These are phyloP conservation scores for Daedalea quercina DNA, from an alignment of 768 basidiomycete genomes.

Conservation along the genomic window DNA sequence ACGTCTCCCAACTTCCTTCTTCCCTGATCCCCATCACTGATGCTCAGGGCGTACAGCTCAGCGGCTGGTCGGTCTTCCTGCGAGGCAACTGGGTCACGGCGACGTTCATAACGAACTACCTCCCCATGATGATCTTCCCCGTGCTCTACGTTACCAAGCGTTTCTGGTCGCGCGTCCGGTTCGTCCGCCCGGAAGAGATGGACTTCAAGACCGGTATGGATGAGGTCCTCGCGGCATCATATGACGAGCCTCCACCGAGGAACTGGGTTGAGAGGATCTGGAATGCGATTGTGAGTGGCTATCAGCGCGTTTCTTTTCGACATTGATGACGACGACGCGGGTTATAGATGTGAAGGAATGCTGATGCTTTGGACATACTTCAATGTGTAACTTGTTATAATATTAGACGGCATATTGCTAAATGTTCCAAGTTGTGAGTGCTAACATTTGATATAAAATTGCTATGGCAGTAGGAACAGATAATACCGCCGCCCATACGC, in stretches of 20 bases:
- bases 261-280: constrained; percentile 28
- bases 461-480: too few relatives aligned
- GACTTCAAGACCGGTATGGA: constrained; percentile 35
- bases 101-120: constrained; percentile 36
- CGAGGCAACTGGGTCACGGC: constrained; percentile 30
- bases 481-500: too few relatives aligned
- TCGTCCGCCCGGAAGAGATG: constrained; percentile 28
- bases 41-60: constrained; percentile 22
- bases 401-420: too few relatives aligned
- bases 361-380: too few relatives aligned
- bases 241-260: constrained; percentile 27
- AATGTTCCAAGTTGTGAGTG: too few relatives aligned
- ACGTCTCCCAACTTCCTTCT: constrained; percentile 18
- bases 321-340: neutral
- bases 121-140: constrained; percentile 39
- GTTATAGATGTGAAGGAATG: too few relatives aligned
- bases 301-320: neutral
- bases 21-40: neutral
- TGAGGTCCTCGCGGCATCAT: constrained; percentile 29
- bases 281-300: constrained; percentile 26
- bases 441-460: too few relatives aligned
- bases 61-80: constrained; percentile 36
- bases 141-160: constrained; percentile 31
- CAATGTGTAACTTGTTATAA: too few relatives aligned
- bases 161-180: constrained; percentile 10